Conservation (phyloP, 2,329 filamentous ascomycete genomes). For the Aspergillus hiratsukae region DNA sequence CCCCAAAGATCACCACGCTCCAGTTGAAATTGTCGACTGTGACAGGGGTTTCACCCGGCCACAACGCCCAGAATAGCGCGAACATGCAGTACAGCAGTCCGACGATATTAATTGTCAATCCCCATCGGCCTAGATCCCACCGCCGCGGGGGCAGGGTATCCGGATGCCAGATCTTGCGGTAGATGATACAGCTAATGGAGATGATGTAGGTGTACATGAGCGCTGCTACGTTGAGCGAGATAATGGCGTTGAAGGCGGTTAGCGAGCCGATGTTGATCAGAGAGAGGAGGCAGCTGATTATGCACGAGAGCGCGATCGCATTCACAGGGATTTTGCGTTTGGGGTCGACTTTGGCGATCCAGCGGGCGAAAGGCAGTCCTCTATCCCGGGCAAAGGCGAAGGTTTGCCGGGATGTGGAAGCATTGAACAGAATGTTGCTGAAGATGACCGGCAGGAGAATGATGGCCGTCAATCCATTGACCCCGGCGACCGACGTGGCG, state of each 20-base stretch:
- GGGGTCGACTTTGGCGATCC: constrained; percentile 35
- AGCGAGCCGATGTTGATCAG: constrained; percentile 51
- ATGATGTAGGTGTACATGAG: constrained; percentile 50
- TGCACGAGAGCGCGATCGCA: constrained; percentile 30
- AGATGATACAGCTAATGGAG: constrained; percentile 44
- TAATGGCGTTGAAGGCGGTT: constrained; percentile 50
- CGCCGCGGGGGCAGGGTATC: constrained; percentile 37
- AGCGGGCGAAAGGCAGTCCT: constrained; percentile 39
- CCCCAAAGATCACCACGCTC: constrained; percentile 44
- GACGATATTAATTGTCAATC: constrained; percentile 42
- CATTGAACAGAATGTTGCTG: constrained; percentile 37
- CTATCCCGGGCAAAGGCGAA: constrained; percentile 43
- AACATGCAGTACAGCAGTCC: constrained; percentile 42
- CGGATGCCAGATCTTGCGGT: constrained; percentile 37
- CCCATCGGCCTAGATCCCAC: constrained; percentile 42
- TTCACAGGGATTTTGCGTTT: constrained; percentile 41
- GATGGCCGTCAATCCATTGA: constrained; percentile 35
- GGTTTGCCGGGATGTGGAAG: constrained; percentile 37
- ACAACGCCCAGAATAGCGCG: constrained; percentile 47
- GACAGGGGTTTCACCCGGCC: constrained; percentile 39
- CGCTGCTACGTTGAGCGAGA: constrained; percentile 45
- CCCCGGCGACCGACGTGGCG: constrained; percentile 19
- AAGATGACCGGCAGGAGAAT: constrained; percentile 38
- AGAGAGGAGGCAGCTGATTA: constrained; percentile 36
- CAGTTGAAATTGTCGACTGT: constrained; percentile 47